phyloP scores from a whole-genome alignment of 2,329 filamentous ascomycete species.

The Penicillium olsonii region DNA sequence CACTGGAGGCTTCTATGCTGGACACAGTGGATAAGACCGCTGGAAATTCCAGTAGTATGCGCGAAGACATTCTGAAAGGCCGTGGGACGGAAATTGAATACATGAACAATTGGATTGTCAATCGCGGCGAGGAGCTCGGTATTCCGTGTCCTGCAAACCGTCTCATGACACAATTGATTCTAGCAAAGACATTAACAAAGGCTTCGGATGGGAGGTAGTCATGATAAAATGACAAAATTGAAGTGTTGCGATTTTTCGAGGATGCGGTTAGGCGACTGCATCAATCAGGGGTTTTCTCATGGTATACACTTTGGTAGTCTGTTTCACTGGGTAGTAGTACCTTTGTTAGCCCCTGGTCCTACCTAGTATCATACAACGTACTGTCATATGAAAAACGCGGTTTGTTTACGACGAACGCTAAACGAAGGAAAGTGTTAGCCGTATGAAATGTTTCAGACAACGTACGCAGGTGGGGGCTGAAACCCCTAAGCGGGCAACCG shows the following conservation, averaged over 20 bases:
- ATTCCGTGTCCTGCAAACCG: conserved; percentile 15
- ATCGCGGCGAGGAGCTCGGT: conserved; percentile 11
- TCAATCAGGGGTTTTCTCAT: too few relatives aligned
- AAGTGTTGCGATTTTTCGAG: background rate
- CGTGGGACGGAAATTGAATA: conserved; percentile 18
- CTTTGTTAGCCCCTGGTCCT: too few relatives aligned
- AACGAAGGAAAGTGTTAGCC: too few relatives aligned
- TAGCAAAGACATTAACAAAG: conserved; percentile 9
- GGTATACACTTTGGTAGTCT: too few relatives aligned
- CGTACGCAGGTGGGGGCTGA: too few relatives aligned
- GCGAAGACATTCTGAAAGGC: conserved; percentile 17
- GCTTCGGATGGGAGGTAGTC: background rate
- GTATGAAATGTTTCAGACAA: too few relatives aligned
- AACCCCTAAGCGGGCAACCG: too few relatives aligned
- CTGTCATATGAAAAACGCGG: too few relatives aligned
- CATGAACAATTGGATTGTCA: conserved; percentile 20
- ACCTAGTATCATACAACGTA: too few relatives aligned
- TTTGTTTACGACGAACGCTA: too few relatives aligned
- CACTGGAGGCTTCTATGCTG: conserved; percentile 8
- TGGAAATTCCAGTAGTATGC: conserved; percentile 21
- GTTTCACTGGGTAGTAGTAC: too few relatives aligned
- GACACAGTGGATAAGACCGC: conserved; percentile 20
- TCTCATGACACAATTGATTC: conserved; percentile 13
- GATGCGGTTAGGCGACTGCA: background rate
- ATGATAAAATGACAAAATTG: too few relatives aligned